phyloP scores from a whole-genome alignment of 257 asterid genomes.

The Salvia hispanica region DNA sequence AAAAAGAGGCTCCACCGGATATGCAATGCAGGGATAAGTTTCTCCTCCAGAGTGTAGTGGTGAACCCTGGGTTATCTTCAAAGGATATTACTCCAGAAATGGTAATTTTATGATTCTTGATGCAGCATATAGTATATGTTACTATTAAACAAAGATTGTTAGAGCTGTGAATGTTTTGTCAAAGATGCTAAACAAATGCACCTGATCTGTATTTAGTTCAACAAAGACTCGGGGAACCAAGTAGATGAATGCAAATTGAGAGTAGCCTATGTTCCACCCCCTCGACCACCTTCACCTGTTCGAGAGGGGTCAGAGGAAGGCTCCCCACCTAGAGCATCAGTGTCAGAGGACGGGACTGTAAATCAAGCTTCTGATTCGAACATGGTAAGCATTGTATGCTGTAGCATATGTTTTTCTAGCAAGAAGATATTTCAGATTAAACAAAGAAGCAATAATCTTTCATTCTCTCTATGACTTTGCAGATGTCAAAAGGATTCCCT shows the following conservation, averaged over 20 bases:
- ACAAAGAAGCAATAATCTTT: constrained; percentile 5
- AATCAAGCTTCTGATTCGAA: constrained; percentile 47
- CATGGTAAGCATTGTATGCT: constrained; percentile 30
- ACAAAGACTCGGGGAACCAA: constrained; percentile 55
- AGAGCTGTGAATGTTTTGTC: constrained; percentile 4
- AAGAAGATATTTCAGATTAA: constrained; percentile 16
- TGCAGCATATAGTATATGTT: not conserved
- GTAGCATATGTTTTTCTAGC: constrained; percentile 16
- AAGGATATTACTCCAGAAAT: constrained; percentile 69
- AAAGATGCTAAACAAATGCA: not conserved
- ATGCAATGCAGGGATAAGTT: constrained; percentile 81
- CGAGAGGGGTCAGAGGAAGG: constrained; percentile 78
- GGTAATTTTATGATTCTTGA: constrained; percentile 41
- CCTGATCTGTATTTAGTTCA: constrained; percentile 51
- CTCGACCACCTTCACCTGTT: constrained; percentile 76
- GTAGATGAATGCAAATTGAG: constrained; percentile 78
- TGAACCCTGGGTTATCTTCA: constrained; percentile 44
- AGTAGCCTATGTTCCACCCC: constrained; percentile 69
- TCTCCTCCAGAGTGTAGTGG: constrained; percentile 73
- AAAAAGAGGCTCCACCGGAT: constrained; percentile 72
- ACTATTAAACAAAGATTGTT: constrained; percentile 15
- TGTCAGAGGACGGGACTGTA: constrained; percentile 51
- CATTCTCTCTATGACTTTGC: constrained; percentile 31
- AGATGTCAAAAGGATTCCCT: constrained; percentile 46
- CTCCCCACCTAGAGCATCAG: constrained; percentile 59